Percentiles rank a stretch among this genome's conserved stretches.
Conservation (phyloP, 2,329 filamentous ascomycete species). For the Hypoxylon sp. region DNA sequence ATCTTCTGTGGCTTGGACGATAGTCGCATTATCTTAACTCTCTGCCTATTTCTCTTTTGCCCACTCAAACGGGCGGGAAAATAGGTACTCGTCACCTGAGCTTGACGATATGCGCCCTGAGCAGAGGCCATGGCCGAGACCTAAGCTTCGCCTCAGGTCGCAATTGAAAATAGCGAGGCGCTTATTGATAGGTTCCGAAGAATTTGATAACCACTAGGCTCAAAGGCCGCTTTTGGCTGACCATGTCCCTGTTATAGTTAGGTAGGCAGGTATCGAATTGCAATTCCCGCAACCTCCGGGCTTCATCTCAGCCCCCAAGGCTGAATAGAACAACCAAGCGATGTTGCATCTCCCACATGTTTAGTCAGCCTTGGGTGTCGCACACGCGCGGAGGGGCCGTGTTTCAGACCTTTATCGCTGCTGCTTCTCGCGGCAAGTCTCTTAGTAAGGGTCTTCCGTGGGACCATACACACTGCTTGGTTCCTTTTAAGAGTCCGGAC, state of each 20-base stretch:
- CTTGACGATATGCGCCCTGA: background rate
- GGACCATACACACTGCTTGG: background rate
- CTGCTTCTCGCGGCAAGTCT: conserved; percentile 21
- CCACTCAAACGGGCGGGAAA: background rate
- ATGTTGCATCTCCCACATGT: conserved; percentile 8
- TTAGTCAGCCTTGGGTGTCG: background rate
- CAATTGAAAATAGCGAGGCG: background rate
- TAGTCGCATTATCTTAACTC: background rate
- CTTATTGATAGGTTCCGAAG: conserved; percentile 4
- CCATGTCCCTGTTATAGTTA: background rate
- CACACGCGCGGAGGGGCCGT: conserved; percentile 8
- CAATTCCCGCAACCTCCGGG: background rate
- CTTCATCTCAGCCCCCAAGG: background rate
- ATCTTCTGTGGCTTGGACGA: background rate
- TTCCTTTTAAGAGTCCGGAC: background rate
- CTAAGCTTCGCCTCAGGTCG: conserved; percentile 5
- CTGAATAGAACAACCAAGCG: background rate
- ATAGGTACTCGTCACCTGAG: conserved; percentile 2
- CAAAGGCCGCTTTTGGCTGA: background rate
- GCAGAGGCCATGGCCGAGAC: conserved; percentile 1
- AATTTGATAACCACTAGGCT: background rate
- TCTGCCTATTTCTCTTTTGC: background rate
- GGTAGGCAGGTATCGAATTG: background rate
- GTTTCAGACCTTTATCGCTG: conserved; percentile 19
- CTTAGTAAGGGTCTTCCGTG: background rate